Evolutionary conservation across 108 stramenopile species (phyloP), one percentile per base, ranked within the genome.

Genomic region (Nitzschia putrida): DNA sequence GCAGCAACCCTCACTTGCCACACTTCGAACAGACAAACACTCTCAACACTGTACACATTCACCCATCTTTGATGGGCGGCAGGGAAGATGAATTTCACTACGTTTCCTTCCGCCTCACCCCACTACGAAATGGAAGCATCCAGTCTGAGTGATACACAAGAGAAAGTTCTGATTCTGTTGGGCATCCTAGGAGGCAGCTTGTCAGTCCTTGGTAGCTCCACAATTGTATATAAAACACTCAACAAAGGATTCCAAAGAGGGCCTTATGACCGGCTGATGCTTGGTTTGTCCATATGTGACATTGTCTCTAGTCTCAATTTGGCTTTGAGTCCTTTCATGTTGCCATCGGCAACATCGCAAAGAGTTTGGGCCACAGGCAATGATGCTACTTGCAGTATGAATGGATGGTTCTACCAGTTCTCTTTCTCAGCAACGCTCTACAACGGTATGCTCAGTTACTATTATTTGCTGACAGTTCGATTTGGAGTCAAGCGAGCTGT

Each of bases 331-430:
- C 22, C 64, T 3, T 64, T 64, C 25, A 21, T 64, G 20, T 14
- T 64, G 45, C 45, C 44, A 2, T 9, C 21, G 14, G 13, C 51
- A 16, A 34, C 29, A 34, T 24, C 24, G 2, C 26, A 12, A 11
- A n/a, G 64, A 8, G 45, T 47, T 9, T 64, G 44, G 45, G 64
- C 64, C 0, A 50, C 49, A 1, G 64, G 64, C 2, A 64, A n/a
- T 12, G 64, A 64, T n/a, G 26, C 64, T 9, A 64, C 64, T 18
- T 64, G 64, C 64, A 50, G n/a, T 6, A n/a, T 50, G n/a, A 24
- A 24, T n/a, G 64, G 64, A n/a, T 61, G 12, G 13, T 61, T 61
- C 41, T 37, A 14, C 6, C 14, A 13, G 8, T n/a, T 40, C 4
- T 14, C 39, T 10, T n/a, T 10, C 16, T 24, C 59, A 3, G 13